A percentile compares a stretch with the other conserved stretches of the same genome.
Conservation (phyloP, 768 basidiomycete genomes). For the Boletus subcaerulescens region DNA sequence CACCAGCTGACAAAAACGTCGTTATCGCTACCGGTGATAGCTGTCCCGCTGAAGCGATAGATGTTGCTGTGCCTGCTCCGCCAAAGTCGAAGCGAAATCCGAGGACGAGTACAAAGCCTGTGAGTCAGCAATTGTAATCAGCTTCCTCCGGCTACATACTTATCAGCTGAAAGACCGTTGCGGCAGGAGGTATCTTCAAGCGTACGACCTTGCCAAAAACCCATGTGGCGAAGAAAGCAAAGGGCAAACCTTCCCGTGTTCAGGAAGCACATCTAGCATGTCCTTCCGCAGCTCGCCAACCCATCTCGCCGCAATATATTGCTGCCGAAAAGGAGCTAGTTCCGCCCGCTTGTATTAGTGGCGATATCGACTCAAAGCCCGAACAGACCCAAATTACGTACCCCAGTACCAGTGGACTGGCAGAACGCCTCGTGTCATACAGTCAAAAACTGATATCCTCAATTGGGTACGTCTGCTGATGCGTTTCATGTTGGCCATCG, state of each 20-base stretch:
- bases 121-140: conserved; percentile 19
- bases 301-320: conserved; percentile 13
- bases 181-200: conserved; percentile 19
- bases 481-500: conserved; percentile 16
- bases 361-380: conserved; percentile 30
- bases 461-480: conserved; percentile 42
- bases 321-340: conserved; percentile 11
- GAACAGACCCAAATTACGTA: conserved; percentile 14
- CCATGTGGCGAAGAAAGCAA: conserved; percentile 21
- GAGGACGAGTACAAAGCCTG: conserved; percentile 23
- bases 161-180: conserved; percentile 19
- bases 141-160: conserved; percentile 12
- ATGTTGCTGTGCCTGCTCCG: neutral
- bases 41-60: neutral
- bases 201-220: conserved; percentile 6
- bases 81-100: conserved; percentile 24
- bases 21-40: neutral
- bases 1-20: neutral
- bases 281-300: conserved; percentile 8
- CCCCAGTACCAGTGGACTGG: conserved; percentile 35
- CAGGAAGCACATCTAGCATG: conserved; percentile 9
- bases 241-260: conserved; percentile 12
- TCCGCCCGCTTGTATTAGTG: conserved; percentile 22
- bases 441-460: conserved; percentile 44
- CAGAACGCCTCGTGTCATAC: conserved; percentile 48